These are phyloP conservation scores for Candida albicans DNA, from an alignment of 1,139 yeast species.

Conservation along the genomic window DNA sequence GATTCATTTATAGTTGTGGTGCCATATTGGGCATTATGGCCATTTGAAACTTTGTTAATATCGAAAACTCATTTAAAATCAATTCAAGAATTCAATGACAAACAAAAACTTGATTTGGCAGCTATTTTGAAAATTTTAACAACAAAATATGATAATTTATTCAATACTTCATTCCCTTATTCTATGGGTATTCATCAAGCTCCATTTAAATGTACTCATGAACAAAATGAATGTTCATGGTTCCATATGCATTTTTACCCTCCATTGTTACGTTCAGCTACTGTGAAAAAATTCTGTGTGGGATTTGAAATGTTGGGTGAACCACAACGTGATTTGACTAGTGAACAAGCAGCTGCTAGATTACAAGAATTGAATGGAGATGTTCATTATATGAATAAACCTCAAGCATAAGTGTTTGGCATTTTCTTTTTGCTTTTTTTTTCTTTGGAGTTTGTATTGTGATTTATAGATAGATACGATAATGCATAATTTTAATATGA, in stretches of 20 bases:
- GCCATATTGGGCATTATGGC: conserved; percentile 87
- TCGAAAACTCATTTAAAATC: conserved; percentile 56
- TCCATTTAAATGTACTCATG: conserved; percentile 46
- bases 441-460: neutral
- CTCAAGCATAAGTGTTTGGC: neutral
- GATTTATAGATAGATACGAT: too few species aligned
- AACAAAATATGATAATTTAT: conserved; percentile 68
- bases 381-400: conserved; percentile 29
- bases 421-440: conserved; percentile 1
- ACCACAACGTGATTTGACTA: conserved; percentile 75
- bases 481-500: too few species aligned
- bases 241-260: conserved; percentile 81
- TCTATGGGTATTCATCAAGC: conserved; percentile 84
- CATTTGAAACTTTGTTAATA: conserved; percentile 68
- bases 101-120: conserved; percentile 60
- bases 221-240: conserved; percentile 51
- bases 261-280: conserved; percentile 71
- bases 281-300: conserved; percentile 73
- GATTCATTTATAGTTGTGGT: conserved; percentile 69
- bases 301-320: conserved; percentile 81
- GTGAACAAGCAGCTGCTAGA: conserved; percentile 70
- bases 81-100: conserved; percentile 47
- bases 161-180: conserved; percentile 71
- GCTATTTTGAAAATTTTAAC: conserved; percentile 54
- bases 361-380: conserved; percentile 47